Evolutionary conservation across 2,329 filamentous ascomycete species (phyloP), one percentile per base, ranked within the genome.

Genomic region (Microdochium trichocladiopsis): DNA sequence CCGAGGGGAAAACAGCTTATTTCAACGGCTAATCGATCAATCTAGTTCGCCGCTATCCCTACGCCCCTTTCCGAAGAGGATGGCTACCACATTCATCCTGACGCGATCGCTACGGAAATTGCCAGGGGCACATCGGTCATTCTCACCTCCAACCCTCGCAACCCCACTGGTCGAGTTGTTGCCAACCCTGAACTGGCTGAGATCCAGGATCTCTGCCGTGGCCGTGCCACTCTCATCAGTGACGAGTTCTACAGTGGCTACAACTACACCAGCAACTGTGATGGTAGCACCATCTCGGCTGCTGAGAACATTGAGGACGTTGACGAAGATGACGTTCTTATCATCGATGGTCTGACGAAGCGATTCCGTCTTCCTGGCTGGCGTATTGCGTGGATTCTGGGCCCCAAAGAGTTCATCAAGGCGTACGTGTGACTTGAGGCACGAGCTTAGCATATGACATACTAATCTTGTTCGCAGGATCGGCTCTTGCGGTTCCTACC

Each of bases 181-280:
- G 80, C 81, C 62, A 91, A 92, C 66, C 87, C 90, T 0, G 88
- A 96, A 69, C 77, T 97, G 56, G 86, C 87, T 18, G 82, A 93
- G 71, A 96, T 96, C 62, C 92, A 97, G 69, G 89, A 96, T 65
- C 87, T 96, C 61, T 95, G 91, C 76, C 85, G 91, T 65, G 89
- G 91, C 59, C 84, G 91, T 51, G 91, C 91, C 2, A 97, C 93
- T 1, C 77, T 97, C 52, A 92, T 97, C 68, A 90, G 92, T 73
- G 93, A 97, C 65, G 93, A 97, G 72, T 97, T 97, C 77, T 97
- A 97, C 74, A 85, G 86, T 11, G 90, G 92, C 22, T 97, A 96
- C 78, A 96, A 96, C 73, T 97, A 97, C 75, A 95, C 90, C 33
- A 89, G 83, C 60, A 79, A 91, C 72, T 97, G 93, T 68, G 92